Base-by-base conservation (phyloP, 768 basidiomycete genomes). In the Mycena amicta region DNA sequence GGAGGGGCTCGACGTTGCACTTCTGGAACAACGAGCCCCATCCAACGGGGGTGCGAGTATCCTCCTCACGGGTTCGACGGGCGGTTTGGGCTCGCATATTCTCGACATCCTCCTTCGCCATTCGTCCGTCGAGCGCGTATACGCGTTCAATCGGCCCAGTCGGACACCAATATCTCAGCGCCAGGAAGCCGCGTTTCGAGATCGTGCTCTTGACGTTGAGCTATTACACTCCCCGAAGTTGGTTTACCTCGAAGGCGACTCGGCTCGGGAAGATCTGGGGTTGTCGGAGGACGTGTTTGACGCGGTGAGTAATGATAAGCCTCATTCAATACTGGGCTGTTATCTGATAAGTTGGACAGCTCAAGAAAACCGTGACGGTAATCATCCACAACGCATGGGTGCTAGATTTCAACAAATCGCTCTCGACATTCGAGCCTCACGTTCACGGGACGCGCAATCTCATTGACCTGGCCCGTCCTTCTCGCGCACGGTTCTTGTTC, bases 351-450 rank as follows among this genome's bases (percentile, higher is more conserved):
- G 33, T 33, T 20, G 28, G 18, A 3, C 27, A 79, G 78, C 65
- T 80, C 2, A 66, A 64, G 1, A 56, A 59, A 2, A 71, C 74
- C 0, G 66, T 78, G 27, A 74, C 73, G 2, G 30, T 73, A 23
- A 68, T 80, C 49, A 74, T 80, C 22, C 78, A 80, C 53, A 76
- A 70, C 3, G 78, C 79, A 3, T 81, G 80, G 80, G 70, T 67
- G n/a, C 67, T 76, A 23, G 69, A 75, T 56, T 76, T 85, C 68
- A 81, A 81, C 55, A 72, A 83, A 2, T 73, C 75, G 12, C 66
- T 84, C 28, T 68, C 74, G 0, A 83, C 82, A 3, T 85, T 84
- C 53, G 82, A 84, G 57, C 60, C 75, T 3, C 78, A 82, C 61
- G 69, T 86, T 30, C 69, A 67, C 20, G 79, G 80, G 25, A 80